Conservation (phyloP, 2,329 filamentous ascomycete species). For the Calonectria multiphialidica region DNA sequence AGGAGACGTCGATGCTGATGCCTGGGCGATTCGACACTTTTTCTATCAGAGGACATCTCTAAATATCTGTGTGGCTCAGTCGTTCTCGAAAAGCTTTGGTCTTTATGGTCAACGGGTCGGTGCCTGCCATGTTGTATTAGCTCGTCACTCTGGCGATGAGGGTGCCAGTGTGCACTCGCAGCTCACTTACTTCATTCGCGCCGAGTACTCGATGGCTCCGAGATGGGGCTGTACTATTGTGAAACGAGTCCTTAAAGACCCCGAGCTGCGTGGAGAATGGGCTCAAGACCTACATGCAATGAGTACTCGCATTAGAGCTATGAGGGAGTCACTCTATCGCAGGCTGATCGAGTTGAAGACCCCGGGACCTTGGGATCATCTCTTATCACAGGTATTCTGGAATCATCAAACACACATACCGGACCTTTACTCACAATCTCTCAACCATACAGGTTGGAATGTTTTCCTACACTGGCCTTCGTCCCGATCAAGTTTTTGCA, state of each 20-base stretch:
- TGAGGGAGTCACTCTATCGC: conserved; percentile 50
- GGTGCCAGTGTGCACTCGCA: neutral
- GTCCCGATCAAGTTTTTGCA: conserved; percentile 57
- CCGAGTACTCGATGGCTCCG: conserved; percentile 51
- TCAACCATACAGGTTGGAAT: conserved; percentile 51
- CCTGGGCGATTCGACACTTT: conserved; percentile 47
- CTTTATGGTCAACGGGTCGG: conserved; percentile 52
- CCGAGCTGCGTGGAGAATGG: conserved; percentile 48
- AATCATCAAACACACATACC: too few relatives aligned
- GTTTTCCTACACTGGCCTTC: conserved; percentile 62
- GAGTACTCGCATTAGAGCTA: conserved; percentile 49
- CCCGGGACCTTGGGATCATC: conserved; percentile 52
- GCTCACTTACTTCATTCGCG: conserved; percentile 48
- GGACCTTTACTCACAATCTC: too few relatives aligned
- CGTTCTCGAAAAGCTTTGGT: conserved; percentile 52
- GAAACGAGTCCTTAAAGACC: conserved; percentile 45
- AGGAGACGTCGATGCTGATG: conserved; percentile 48
- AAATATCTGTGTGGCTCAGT: conserved; percentile 47
- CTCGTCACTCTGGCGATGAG: neutral
- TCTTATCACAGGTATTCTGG: conserved; percentile 22
- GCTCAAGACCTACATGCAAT: conserved; percentile 50
- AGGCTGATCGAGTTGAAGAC: conserved; percentile 46
- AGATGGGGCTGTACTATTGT: conserved; percentile 51
- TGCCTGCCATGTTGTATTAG: conserved; percentile 29
- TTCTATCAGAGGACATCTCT: conserved; percentile 26